Base-by-base conservation (phyloP, 495 filamentous ascomycete species). In the Aspergillus leporis region DNA sequence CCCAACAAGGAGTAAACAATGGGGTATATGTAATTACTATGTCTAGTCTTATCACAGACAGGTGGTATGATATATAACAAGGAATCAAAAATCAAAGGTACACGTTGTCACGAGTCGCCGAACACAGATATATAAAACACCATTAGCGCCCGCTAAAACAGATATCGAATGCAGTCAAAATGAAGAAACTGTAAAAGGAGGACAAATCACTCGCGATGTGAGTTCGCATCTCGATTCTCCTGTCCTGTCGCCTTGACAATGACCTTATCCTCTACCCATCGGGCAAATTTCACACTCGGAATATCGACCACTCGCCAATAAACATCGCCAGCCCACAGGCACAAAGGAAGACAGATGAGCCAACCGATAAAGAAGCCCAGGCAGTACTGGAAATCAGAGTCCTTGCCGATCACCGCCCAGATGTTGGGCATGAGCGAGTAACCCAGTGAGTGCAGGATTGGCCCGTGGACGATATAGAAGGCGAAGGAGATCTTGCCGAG, bases 391-490 rank as follows among this genome's bases (percentile, higher is more conserved):
- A 77, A 77, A 6, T 85, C 66, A 5, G 78, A 82, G 55, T 80
- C 73, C 48, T 80, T 75, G 43, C 83, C 85, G 0, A 78, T 75
- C n/a, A 83, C 47, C 4, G 68, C 68, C 77, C 83, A 84, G 58
- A 85, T 78, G 31, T 74, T 79, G 31, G 75, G 72, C 69, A 85
- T 73, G 50, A 85, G 64, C 0, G 69, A 63, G 52, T 77, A 78
- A 34, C 81, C 79, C 51, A 82, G 71, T 0, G 77, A 72, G 51
- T 75, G 76, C 2, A 85, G 72, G 19, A 85, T 78, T 3, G 83
- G 83, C 5, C 83, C 84, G 59, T 89, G 86, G 16, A 88, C 81
- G 43, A 89, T 77, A 55, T 89, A 89, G 18, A 89, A 81, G 12
- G 83, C 76, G 62, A 78, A 89, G 0, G 84, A 87, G 46, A 89